Evolutionary conservation across 2,329 filamentous ascomycete genomes (phyloP).

Genomic region (Myrmaecium sp.): DNA sequence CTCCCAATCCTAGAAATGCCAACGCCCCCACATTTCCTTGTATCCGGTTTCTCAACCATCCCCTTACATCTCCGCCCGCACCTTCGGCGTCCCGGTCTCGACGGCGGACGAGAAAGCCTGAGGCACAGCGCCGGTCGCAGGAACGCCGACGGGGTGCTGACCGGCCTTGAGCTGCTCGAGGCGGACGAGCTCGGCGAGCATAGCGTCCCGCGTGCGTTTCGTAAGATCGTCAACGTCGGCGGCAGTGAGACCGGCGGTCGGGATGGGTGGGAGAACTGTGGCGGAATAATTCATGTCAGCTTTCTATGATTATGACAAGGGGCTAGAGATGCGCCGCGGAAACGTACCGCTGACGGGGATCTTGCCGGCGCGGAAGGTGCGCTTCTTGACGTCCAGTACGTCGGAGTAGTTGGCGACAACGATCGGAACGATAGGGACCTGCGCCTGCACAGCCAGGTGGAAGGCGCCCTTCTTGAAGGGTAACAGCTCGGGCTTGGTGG

Average conservation of each 20-base stretch:
- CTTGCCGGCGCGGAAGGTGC: conserved; percentile 23
- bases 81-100: background rate
- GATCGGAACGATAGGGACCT: conserved; percentile 80
- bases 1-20: no score
- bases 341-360: conserved; percentile 35
- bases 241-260: conserved; percentile 16
- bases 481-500: conserved; percentile 60
- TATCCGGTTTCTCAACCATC: background rate
- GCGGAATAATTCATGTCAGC: background rate
- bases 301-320: background rate
- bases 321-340: background rate
- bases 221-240: conserved; percentile 19
- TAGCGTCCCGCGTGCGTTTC: conserved; percentile 15
- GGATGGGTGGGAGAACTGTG: conserved; percentile 17
- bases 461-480: conserved; percentile 99
- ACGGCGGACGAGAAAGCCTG: background rate
- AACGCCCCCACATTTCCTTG: no score
- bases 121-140: background rate
- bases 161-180: conserved; percentile 12
- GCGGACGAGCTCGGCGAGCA: conserved; percentile 19
- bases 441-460: conserved; percentile 84
- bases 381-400: conserved; percentile 28
- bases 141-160: conserved; percentile 2
- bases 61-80: background rate
- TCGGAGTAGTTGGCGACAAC: conserved; percentile 34